Conservation (phyloP, 2,329 filamentous ascomycete genomes). For the Stenocarpella maydis region DNA sequence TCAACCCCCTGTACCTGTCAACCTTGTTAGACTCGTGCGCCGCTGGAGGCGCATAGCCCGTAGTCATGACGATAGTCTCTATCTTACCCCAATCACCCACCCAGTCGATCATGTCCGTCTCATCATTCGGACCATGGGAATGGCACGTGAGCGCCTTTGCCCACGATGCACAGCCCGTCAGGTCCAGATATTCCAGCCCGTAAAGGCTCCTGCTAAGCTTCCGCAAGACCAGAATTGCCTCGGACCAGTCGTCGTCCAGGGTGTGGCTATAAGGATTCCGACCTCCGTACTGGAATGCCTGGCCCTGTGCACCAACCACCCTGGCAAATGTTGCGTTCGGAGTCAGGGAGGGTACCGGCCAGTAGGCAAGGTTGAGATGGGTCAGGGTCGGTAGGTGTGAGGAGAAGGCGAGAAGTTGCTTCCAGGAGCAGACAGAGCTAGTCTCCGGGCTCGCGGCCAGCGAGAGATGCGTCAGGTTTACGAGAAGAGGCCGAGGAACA, state of each 20-base stretch:
- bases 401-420: constrained; percentile 63
- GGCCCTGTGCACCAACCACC: constrained; percentile 54
- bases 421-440: constrained; percentile 59
- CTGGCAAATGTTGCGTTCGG: constrained; percentile 60
- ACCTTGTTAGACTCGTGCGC: constrained; percentile 45
- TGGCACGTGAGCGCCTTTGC: constrained; percentile 54
- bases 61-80: constrained; percentile 52
- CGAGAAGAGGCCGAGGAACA: constrained; percentile 54
- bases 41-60: constrained; percentile 50
- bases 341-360: constrained; percentile 68
- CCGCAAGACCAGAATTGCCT: constrained; percentile 63
- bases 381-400: constrained; percentile 62
- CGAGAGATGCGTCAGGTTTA: constrained; percentile 68
- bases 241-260: constrained; percentile 66
- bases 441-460: constrained; percentile 56
- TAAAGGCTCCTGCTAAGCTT: constrained; percentile 64
- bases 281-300: constrained; percentile 59
- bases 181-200: constrained; percentile 66
- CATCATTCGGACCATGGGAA: constrained; percentile 40
- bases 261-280: constrained; percentile 66
- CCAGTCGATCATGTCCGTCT: constrained; percentile 63
- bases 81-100: constrained; percentile 62
- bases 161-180: constrained; percentile 68
- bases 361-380: constrained; percentile 68
- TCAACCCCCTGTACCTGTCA: constrained; percentile 46